Base-by-base conservation (phyloP, 106 monocot species). In the Platanthera guangdongensis region DNA sequence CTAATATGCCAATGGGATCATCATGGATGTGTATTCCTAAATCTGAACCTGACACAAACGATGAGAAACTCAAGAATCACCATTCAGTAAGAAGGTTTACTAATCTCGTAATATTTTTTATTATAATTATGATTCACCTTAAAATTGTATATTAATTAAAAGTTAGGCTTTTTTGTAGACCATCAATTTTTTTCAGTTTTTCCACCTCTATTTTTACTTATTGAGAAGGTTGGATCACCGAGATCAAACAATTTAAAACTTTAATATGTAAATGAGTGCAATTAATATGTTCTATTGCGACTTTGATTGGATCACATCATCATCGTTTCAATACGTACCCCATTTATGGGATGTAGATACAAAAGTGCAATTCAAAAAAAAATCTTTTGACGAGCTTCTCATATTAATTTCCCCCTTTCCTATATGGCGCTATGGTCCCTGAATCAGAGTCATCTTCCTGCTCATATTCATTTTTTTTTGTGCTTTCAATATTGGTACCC, bases 1-100 rank as follows among this genome's bases (percentile, higher is more conserved):
- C 51, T 50, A 22, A 51, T 51, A 72, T 50, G 19, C 46, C 3
- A 72, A 51, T 18, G 18, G 72, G 46, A 10, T 22, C 72, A 51
- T 51, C 72, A 72, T 46, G 47, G 47, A 70, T 46, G 15, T 70
- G 47, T 9, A 47, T 5, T 48, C 47, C 14, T 47, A 70, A 70
- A 48, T 48, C 47, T n/a, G 47, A 48, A 25, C 8, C 15, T 9
- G 51, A 72, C 51, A 50, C 49, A 51, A 32, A 72, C 25, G 51
- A 51, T 25, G 72, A 51, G 72, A 51, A 72, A 72, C 51, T 51
- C 72, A 72, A 72, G 50, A 51, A 72, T 51, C 21, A 50, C 9
- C 51, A 72, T 72, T 46, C 51, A 18, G 72, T 72, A 72, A 72
- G 70, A 48, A 71, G 19, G 19, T 19, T 51, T n/a, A 47, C 8